These are phyloP conservation scores for Trypanosoma melophagium DNA, from an alignment of 208 protist species.

Conservation along the genomic window DNA sequence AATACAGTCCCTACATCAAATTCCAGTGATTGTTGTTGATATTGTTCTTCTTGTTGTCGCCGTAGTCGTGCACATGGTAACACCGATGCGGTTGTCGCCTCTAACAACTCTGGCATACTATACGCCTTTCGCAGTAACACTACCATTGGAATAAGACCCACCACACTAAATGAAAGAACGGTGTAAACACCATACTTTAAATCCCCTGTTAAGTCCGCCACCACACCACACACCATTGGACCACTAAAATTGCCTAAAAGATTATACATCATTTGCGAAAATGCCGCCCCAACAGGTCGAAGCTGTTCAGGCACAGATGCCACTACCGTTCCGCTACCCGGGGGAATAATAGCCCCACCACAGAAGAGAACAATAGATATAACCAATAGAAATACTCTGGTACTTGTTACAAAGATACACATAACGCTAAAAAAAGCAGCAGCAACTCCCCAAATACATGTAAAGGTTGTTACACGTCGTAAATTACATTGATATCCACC, in stretches of 20 bases:
- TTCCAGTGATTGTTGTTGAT: neutral
- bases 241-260: constrained; percentile 88
- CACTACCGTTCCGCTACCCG: constrained; percentile 78
- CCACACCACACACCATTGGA: constrained; percentile 79
- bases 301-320: constrained; percentile 58
- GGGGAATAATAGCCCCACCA: constrained; percentile 81
- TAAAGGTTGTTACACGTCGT: constrained; percentile 54
- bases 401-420: constrained; percentile 75
- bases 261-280: constrained; percentile 88
- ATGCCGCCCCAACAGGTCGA: constrained; percentile 62
- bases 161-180: constrained; percentile 56
- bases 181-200: constrained; percentile 78
- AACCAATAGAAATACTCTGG: constrained; percentile 63
- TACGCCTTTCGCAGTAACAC: constrained; percentile 44
- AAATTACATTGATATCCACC: constrained; percentile 85
- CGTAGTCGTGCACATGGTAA: no score
- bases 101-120: neutral
- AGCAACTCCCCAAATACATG: constrained; percentile 44
- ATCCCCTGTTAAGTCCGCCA: constrained; percentile 63
- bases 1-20: neutral
- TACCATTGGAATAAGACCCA: constrained; percentile 64
- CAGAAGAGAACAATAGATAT: constrained; percentile 89
- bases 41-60: no score
- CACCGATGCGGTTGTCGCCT: neutral
- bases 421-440: constrained; percentile 65